Evolutionary conservation across 208 protist genomes (phyloP).

Genomic region (Porcisia hertigi): DNA sequence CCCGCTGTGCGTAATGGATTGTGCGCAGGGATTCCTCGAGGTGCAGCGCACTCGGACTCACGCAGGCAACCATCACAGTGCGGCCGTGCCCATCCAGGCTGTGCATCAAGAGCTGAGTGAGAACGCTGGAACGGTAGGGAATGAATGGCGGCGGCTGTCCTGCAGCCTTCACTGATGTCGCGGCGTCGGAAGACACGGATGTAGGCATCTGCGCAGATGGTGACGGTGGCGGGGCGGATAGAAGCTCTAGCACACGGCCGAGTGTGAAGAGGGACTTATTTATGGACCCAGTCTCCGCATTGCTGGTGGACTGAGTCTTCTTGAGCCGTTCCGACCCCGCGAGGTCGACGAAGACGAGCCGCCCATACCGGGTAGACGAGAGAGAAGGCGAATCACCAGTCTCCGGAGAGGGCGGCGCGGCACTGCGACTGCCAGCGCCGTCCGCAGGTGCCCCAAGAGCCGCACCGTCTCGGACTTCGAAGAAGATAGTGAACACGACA

Average conservation of each 20-base stretch:
- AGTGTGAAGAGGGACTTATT: slow-evolving; percentile 92
- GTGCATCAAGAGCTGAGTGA: slow-evolving; percentile 90
- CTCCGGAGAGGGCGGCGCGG: not conserved
- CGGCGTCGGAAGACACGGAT: not conserved
- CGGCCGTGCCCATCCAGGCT: slow-evolving; percentile 72
- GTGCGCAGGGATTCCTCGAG: slow-evolving; percentile 83
- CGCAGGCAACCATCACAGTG: slow-evolving; percentile 82
- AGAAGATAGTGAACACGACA: slow-evolving; percentile 88
- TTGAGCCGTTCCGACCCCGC: slow-evolving; percentile 93
- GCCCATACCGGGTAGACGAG: slow-evolving; percentile 46
- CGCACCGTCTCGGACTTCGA: slow-evolving; percentile 36
- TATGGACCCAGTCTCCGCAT: slow-evolving; percentile 82
- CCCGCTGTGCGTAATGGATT: slow-evolving; percentile 78
- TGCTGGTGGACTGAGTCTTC: slow-evolving; percentile 71
- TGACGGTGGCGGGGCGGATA: slow-evolving; percentile 39
- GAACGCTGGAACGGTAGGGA: slow-evolving; percentile 83
- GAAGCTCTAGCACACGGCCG: slow-evolving; percentile 82
- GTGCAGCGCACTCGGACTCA: slow-evolving; percentile 71
- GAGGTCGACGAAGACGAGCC: slow-evolving; percentile 93
- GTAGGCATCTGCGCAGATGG: not conserved
- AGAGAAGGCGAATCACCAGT: not conserved
- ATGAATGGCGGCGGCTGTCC: slow-evolving; percentile 43
- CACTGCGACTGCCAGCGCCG: not conserved
- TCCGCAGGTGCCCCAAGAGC: not conserved
- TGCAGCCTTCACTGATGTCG: not conserved